Percentiles rank a stretch among this genome's conserved stretches.
Conservation (phyloP, 768 basidiomycete genomes). For the Trametes cingulata region DNA sequence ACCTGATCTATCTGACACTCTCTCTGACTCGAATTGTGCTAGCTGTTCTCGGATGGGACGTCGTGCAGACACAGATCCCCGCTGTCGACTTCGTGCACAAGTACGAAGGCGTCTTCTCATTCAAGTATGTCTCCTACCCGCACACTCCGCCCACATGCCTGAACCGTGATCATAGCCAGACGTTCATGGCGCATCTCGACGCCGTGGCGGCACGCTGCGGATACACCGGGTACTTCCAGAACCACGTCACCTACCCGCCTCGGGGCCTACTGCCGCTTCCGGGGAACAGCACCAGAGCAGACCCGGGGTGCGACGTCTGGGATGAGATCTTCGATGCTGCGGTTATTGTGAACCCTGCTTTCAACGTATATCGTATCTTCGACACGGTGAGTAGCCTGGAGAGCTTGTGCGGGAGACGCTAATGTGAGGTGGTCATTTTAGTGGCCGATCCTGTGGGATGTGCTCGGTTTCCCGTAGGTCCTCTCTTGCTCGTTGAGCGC, state of each 20-base stretch:
- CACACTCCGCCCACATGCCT: background rate
- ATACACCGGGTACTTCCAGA: conserved; percentile 61
- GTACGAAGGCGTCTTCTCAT: conserved; percentile 66
- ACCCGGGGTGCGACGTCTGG: conserved; percentile 68
- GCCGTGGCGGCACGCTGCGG: conserved; percentile 52
- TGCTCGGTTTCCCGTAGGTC: conserved; percentile 74
- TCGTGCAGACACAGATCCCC: conserved; percentile 70
- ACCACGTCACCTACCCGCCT: conserved; percentile 69
- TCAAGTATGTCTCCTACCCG: conserved; percentile 52
- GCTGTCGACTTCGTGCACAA: conserved; percentile 76
- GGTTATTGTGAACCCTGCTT: conserved; percentile 66
- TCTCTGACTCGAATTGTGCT: background rate
- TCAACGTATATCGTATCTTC: conserved; percentile 79
- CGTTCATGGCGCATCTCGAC: conserved; percentile 62
- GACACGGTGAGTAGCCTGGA: conserved; percentile 50
- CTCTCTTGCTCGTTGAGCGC: background rate
- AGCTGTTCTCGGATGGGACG: conserved; percentile 38
- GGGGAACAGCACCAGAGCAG: conserved; percentile 46
- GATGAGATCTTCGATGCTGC: conserved; percentile 63
- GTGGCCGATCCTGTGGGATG: conserved; percentile 75
- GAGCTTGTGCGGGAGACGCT: background rate
- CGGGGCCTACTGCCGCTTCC: conserved; percentile 62
- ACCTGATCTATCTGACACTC: too few species aligned
- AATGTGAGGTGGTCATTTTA: conserved; percentile 3
- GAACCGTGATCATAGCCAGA: conserved; percentile 43